Evolutionary conservation across 768 basidiomycete species (phyloP), one percentile per base, ranked within the genome.

Genomic region (Suillus ampliporus): DNA sequence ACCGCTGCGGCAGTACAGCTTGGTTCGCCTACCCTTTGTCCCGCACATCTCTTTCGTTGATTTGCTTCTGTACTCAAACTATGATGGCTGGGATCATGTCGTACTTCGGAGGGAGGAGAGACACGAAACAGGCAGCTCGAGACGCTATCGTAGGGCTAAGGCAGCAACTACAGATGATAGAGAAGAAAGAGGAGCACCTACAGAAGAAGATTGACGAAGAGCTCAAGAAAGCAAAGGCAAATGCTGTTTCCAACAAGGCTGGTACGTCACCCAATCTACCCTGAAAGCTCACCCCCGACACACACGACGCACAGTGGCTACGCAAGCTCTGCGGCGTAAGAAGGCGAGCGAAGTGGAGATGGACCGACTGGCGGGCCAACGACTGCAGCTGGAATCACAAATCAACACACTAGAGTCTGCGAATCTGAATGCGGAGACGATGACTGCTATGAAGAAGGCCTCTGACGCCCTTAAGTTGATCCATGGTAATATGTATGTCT

Each of bases 151-250:
- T 99, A 63, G 85, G 84, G 50, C 83, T 99, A 68, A 88, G 97
- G 71, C 91, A 97, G 79, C 95, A 99, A 76, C 85, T 98, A 65
- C 87, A 94, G 78, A 91, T 97, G 89, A 88, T 99, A 68, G 95
- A 98, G 86, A 99, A 98, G 94, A 98, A 97, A 83, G 97, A 98
- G 81, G 97, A 99, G 76, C 84, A 93, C 77, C 80, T 98, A 65
- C 90, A 91, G 84, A 95, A 92, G 87, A 95, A 96, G 88, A 92
- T 97, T 67, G 95, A 97, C 58, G 95, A 97, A 66, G 97, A 99
- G 71, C 67, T 88, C 70, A 89, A 89, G 84, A 97, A 94, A 80
- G 97, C 97, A 17, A 90, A 85, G 75, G 87, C 89, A 37, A 97
- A 98, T 76, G 96, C 94, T 50, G 93, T 97, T 54, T 87, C 90